These are phyloP conservation scores for Fraxinus floribunda DNA, from an alignment of 305 asterid species.

Conservation along the genomic window DNA sequence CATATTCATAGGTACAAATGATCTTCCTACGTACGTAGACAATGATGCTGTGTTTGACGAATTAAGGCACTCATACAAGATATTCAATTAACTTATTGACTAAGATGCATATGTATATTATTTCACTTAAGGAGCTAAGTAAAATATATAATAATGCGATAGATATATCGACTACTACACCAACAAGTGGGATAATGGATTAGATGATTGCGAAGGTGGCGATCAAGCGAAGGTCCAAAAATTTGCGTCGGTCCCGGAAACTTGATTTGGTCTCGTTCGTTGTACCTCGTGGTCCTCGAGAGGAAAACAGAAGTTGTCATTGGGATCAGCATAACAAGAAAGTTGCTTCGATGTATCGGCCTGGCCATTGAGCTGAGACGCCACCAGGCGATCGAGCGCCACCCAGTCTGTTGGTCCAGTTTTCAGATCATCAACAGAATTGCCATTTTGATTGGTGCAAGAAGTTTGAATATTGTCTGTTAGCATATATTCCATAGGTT, in stretches of 20 bases:
- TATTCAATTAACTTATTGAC: neutral
- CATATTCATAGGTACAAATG: neutral
- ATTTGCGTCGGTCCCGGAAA: conserved; percentile 43
- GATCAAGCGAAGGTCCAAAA: conserved; percentile 68
- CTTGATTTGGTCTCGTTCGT: conserved; percentile 28
- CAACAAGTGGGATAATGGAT: conserved; percentile 75
- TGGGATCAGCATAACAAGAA: conserved; percentile 14
- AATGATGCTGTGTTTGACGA: conserved; percentile 26
- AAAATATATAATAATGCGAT: neutral
- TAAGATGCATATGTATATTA: neutral
- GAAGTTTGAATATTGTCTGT: conserved; percentile 12
- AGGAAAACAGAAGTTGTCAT: conserved; percentile 52
- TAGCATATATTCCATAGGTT: conserved; percentile 21
- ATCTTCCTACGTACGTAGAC: conserved; percentile 19
- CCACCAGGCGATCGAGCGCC: conserved; percentile 73
- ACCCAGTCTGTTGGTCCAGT: conserved; percentile 52
- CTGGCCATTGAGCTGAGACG: conserved; percentile 83
- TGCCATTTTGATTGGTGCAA: neutral
- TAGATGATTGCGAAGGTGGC: conserved; percentile 60
- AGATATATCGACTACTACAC: conserved; percentile 28
- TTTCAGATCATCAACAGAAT: neutral
- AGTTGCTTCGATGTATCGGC: conserved; percentile 23
- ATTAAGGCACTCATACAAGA: neutral
- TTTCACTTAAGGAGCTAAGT: neutral
- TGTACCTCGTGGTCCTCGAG: conserved; percentile 31